These are phyloP conservation scores for Daldinia vernicosa DNA, from an alignment of 495 filamentous ascomycete genomes.

Conservation along the genomic window DNA sequence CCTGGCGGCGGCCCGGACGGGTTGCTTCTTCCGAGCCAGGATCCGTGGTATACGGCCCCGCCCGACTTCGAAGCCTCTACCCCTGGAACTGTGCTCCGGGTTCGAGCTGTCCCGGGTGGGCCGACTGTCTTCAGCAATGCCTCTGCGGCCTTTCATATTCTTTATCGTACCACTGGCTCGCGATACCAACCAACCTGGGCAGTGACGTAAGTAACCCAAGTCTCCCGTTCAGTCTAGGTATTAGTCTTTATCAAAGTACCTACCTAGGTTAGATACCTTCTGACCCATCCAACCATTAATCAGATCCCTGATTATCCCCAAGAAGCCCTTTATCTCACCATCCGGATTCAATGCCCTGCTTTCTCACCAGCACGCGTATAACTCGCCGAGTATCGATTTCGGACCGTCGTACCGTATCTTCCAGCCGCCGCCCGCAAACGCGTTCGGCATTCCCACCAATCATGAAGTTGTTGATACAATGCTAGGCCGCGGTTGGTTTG, in stretches of 20 bases:
- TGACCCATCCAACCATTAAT: neutral
- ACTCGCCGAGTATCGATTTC: slow-evolving; percentile 47
- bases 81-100: slow-evolving; percentile 55
- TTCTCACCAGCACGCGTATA: slow-evolving; percentile 58
- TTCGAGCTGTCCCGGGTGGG: slow-evolving; percentile 52
- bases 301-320: slow-evolving; percentile 54
- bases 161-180: slow-evolving; percentile 59
- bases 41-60: slow-evolving; percentile 59
- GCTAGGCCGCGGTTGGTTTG: slow-evolving; percentile 23
- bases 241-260: neutral
- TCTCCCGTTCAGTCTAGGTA: neutral
- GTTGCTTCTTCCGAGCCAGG: slow-evolving; percentile 46
- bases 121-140: slow-evolving; percentile 8
- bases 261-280: neutral
- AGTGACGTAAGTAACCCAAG: slow-evolving; percentile 50
- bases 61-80: slow-evolving; percentile 46
- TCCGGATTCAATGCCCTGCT: slow-evolving; percentile 45
- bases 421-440: neutral
- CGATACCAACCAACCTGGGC: slow-evolving; percentile 54
- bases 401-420: slow-evolving; percentile 23
- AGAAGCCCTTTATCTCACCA: slow-evolving; percentile 13
- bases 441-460: slow-evolving; percentile 16
- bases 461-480: slow-evolving; percentile 17
- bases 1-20: slow-evolving; percentile 3
- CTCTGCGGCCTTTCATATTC: slow-evolving; percentile 45